Evolutionary conservation across 345 rosid species (phyloP), one percentile per base, ranked within the genome.

Genomic region (Populus davidiana): DNA sequence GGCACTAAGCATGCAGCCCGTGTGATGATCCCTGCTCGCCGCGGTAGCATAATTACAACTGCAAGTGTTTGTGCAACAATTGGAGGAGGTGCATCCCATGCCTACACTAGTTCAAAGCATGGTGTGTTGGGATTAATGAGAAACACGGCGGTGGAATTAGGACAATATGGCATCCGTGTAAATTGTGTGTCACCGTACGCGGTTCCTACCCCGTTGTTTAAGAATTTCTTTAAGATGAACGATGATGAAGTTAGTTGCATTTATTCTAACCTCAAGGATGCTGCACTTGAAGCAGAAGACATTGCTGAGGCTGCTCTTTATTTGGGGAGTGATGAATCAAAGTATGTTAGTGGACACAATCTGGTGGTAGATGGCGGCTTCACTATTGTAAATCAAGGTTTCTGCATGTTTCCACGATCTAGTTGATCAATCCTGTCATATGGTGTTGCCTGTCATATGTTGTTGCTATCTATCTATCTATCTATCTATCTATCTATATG

Each of bases 321-420:
- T 6, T 47, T 80, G 64, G 86, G 43, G 2, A 74, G 86, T 20
- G 81, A 83, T 39, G 83, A 83, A 69, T 73, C 86, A 12, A 79
- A 69, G 76, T 83, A 68, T 35, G 68, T 83, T 52, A 83, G 83
- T 23, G 86, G 86, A 14, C 78, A 35, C 56, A 77, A 71, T 33
- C 10, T 70, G 72, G 38, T 61, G 6, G 27, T 75, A 11, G 69
- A 73, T 67, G 73, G 67, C 5, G 63, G 77, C 23, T 66, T 70
- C 17, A 47, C 31, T 65, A 7, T 65, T 29, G 36, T 29, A 31
- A 65, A 65, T 29, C 47, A 4, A 43, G 47, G 47, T 43, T 43
- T 43, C 3, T 43, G 47, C 3, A 43, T 43, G 13, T 43, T 43
- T 43, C 47, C 47, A 43, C 14, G 12, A 10, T 43, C 44, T 41